A percentile compares a stretch with the other conserved stretches of the same genome.
These are phyloP conservation scores for Rhodotorula sp. DNA, from an alignment of 1,284 basidiomycete genomes.

Conservation along the genomic window DNA sequence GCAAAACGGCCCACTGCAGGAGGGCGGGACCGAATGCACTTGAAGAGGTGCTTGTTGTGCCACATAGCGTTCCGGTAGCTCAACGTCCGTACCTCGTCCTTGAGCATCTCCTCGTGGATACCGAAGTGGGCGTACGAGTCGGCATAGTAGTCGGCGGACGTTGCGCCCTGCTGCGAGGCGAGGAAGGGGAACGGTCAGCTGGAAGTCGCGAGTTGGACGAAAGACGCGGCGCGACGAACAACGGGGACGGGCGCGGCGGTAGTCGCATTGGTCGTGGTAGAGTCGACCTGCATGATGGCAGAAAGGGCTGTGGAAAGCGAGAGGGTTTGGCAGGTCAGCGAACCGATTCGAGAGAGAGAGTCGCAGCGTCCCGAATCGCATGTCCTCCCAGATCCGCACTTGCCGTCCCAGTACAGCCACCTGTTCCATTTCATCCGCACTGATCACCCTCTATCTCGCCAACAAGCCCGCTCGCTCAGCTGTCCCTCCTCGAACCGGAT, in stretches of 20 bases:
- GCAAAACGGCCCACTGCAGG: neutral
- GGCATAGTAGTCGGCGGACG: conserved; percentile 44
- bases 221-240: neutral
- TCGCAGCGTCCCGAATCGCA: no score
- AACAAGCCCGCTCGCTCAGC: no score
- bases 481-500: no score
- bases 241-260: conserved; percentile 3
- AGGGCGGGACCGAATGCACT: conserved; percentile 47
- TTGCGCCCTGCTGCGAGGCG: conserved; percentile 31
- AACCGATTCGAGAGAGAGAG: no score
- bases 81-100: conserved; percentile 91
- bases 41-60: conserved; percentile 94
- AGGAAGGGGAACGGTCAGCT: neutral
- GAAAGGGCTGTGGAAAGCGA: no score
- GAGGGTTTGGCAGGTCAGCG: neutral
- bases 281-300: neutral
- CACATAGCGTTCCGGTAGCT: conserved; percentile 93
- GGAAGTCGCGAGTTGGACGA: neutral
- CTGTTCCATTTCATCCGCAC: no score
- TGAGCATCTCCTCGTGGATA: conserved; percentile 99
- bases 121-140: conserved; percentile 89
- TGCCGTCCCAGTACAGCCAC: no score
- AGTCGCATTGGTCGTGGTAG: neutral
- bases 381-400: no score
- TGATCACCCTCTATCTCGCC: no score